Base-by-base conservation (phyloP, 2,329 filamentous ascomycete genomes). In the Aspergillus thermomutatus region DNA sequence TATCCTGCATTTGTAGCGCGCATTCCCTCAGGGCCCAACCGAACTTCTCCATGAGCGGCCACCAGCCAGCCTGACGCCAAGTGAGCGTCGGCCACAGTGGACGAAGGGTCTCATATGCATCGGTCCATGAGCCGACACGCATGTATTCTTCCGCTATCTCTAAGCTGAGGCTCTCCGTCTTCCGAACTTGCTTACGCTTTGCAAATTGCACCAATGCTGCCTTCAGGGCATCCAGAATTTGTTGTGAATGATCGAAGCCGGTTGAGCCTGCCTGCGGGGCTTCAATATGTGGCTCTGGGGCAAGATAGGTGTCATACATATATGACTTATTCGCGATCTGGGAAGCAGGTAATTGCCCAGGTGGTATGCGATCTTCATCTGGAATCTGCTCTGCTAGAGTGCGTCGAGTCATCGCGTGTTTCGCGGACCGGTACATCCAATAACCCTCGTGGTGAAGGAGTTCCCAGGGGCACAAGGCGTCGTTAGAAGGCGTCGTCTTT, bases 31-130 rank as follows among this genome's bases (percentile, higher is more conserved):
- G 70, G 8, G 78, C 73, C 75, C 78, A 81, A 47, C 82, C 74
- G 43, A 85, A 78, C 43, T 80, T 78, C 53, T 76, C 77, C 60
- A 85, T 82, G 3, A 85, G 73, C 45, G 72, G 67, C 78, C 81
- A 84, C 84, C 85, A 87, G n/a, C 80, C 78, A 64, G 84, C 80
- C 46, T 70, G 71, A 48, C 85, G 80, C 85, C 85, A 87, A n/a
- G 74, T 77, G 67, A 82, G 79, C 9, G 68, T 75, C 43, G 80
- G 67, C 84, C 84, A 87, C 1, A 86, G 66, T 3, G 82, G 77
- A 37, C 73, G 72, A 21, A 87, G 72, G 2, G 82, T 71, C 25
- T 76, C 68, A 53, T 82, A 72, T 6, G 82, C 84, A 48, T 83
- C 77, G 4, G 72, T 66, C 71, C 81, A 85, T 27, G 75, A 75